These are phyloP conservation scores for Plectosphaerella cucumerina DNA, from an alignment of 2,329 filamentous ascomycete species.

Conservation along the genomic window DNA sequence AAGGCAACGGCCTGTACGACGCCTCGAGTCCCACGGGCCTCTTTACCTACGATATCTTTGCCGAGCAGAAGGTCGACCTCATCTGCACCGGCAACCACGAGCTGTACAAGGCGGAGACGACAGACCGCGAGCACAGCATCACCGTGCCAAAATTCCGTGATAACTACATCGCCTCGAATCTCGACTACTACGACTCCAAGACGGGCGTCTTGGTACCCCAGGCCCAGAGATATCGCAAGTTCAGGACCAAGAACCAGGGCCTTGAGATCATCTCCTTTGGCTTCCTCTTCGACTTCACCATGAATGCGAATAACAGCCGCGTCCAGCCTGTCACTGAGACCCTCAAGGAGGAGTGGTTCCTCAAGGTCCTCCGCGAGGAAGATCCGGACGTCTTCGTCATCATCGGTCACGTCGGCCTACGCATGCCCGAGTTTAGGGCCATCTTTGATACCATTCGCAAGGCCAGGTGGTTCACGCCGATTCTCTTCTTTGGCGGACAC, in stretches of 20 bases:
- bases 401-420: constrained; percentile 77
- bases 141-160: constrained; percentile 81
- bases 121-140: constrained; percentile 70
- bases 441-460: constrained; percentile 77
- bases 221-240: constrained; percentile 79
- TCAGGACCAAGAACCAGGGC: constrained; percentile 85
- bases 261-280: constrained; percentile 85
- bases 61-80: constrained; percentile 77
- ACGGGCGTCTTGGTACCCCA: constrained; percentile 70
- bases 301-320: constrained; percentile 85
- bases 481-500: constrained; percentile 90
- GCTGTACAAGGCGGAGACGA: constrained; percentile 77
- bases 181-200: constrained; percentile 76
- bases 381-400: constrained; percentile 86
- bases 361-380: constrained; percentile 76
- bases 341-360: constrained; percentile 84
- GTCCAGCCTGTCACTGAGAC: constrained; percentile 77
- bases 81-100: constrained; percentile 93
- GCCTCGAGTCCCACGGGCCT: constrained; percentile 81
- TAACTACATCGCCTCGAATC: constrained; percentile 84
- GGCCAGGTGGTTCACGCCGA: constrained; percentile 74
- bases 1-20: constrained; percentile 94
- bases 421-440: constrained; percentile 72
- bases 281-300: constrained; percentile 90
- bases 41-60: constrained; percentile 84